phyloP scores from a whole-genome alignment of 306 rosid genomes.

The Corylus heterophylla region DNA sequence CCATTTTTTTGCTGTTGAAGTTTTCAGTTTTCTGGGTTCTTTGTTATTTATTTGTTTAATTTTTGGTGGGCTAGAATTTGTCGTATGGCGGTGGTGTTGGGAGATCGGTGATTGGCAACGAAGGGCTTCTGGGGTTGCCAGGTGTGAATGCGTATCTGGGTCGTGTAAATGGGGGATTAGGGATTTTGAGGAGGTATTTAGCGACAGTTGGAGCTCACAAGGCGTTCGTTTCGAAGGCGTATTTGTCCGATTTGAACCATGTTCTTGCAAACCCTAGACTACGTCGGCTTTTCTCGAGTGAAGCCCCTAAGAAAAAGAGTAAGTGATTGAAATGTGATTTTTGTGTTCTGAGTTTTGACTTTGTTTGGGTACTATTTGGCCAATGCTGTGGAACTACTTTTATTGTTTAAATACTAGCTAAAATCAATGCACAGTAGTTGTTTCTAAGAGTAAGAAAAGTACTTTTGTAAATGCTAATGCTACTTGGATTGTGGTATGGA shows the following conservation, averaged over 20 bases:
- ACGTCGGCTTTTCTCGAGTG: constrained; percentile 67
- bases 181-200: constrained; percentile 57
- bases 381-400: background rate
- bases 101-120: constrained; percentile 40
- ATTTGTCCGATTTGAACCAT: constrained; percentile 45
- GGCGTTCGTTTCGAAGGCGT: constrained; percentile 32
- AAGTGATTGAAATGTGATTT: constrained; percentile 16
- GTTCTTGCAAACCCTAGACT: constrained; percentile 61
- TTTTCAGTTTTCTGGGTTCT: background rate
- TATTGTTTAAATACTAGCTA: background rate
- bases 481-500: background rate
- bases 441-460: background rate
- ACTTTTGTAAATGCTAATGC: background rate
- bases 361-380: background rate
- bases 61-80: constrained; percentile 45
- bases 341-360: background rate
- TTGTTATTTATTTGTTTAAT: background rate
- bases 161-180: constrained; percentile 51
- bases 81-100: constrained; percentile 49
- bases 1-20: background rate
- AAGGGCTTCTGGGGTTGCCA: constrained; percentile 31
- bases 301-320: constrained; percentile 90
- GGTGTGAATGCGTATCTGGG: constrained; percentile 42
- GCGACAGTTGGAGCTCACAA: constrained; percentile 46
- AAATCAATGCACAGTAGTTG: background rate